Evolutionary conservation across 495 filamentous ascomycete species (phyloP), one percentile per base, ranked within the genome.

Genomic region (Penicillium maclennaniae): DNA sequence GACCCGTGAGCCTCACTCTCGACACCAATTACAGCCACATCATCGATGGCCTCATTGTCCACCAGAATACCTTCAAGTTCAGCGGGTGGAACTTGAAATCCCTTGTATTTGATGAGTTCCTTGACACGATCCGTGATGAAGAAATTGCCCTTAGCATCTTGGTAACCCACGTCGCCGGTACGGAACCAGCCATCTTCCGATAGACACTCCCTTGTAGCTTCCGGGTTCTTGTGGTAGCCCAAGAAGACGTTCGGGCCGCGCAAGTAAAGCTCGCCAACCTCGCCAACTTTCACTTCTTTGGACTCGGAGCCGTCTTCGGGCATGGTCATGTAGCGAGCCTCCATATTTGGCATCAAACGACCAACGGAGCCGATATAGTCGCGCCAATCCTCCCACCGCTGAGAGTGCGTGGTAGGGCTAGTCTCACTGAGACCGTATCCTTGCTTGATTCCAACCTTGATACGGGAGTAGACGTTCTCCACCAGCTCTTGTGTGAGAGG

Each of bases 391-490:
- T 83, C 80, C 82, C 91, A 87, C 9, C 74, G 77, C 69, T 91
- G 82, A 10, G 81, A 77, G 19, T 74, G 71, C 0, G 69, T 71
- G 16, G 73, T 74, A 2, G 84, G 84, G 45, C 82, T 85, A 15
- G 84, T 87, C 66, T 87, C 84, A 5, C 88, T 92, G 74, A 92
- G 87, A n/a, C 91, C 91, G 77, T 91, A 96, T 1, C 88, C 91
- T 61, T 95, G 91, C 56, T 85, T 89, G 27, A 93, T 78, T 39
- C 86, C 86, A 38, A 95, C 73, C 42, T 83, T 82, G 45, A 93
- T 78, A 12, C 91, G 81, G 5, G 79, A 61, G 72, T 90, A 91
- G 8, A 95, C 84, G 15, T 84, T 79, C 50, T 92, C 82, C 7
- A 91, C 87, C 3, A 98, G 75, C 45, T 97, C 91, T 19, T 79